phyloP scores from a whole-genome alignment of 495 filamentous ascomycete species.

The Penicillium canariense region DNA sequence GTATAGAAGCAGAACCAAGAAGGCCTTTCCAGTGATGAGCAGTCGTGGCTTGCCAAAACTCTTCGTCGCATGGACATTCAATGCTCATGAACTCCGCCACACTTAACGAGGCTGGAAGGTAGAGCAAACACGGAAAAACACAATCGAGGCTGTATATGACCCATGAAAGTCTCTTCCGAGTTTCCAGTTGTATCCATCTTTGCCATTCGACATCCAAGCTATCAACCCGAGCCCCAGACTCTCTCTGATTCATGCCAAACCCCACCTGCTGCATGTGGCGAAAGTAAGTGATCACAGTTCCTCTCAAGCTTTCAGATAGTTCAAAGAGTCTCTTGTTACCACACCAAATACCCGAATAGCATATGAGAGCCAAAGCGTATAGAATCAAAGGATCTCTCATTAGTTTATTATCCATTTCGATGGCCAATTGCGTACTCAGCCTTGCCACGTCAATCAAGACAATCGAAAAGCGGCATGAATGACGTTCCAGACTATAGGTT shows the following conservation, averaged over 20 bases:
- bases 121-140: conserved; percentile 10
- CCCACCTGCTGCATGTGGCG: conserved; percentile 1
- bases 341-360: conserved; percentile 10
- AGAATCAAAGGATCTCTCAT: conserved; percentile 9
- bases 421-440: conserved; percentile 3
- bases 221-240: background rate
- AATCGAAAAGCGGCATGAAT: conserved; percentile 9
- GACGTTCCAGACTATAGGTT: conserved; percentile 9
- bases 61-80: conserved; percentile 12
- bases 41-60: conserved; percentile 10
- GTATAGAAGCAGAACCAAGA: conserved; percentile 10
- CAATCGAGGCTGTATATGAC: conserved; percentile 9
- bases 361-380: conserved; percentile 3
- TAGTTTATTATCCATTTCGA: conserved; percentile 9
- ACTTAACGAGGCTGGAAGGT: conserved; percentile 5
- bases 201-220: conserved; percentile 1
- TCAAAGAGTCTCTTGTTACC: conserved; percentile 12
- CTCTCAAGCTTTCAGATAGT: conserved; percentile 1
- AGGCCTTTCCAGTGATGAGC: conserved; percentile 4
- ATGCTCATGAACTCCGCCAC: conserved; percentile 3
- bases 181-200: conserved; percentile 5
- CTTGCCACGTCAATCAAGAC: conserved; percentile 9
- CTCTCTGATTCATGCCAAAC: background rate
- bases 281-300: conserved; percentile 3
- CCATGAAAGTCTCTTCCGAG: conserved; percentile 7